Conservation (phyloP, 2,329 filamentous ascomycete genomes). For the Claviceps pusilla region DNA sequence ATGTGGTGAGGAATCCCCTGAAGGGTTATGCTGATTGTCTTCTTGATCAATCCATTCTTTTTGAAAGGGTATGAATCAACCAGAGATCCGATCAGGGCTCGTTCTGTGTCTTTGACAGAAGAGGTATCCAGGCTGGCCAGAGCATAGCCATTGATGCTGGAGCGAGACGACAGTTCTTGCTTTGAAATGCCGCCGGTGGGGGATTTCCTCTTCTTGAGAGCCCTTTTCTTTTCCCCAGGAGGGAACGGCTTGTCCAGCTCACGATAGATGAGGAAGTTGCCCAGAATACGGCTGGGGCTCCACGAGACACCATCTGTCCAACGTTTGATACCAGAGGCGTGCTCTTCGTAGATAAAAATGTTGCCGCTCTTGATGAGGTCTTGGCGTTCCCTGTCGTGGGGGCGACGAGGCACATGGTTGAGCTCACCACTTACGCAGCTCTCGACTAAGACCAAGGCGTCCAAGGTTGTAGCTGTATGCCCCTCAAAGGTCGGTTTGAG, state of each 20-base stretch:
- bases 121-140: conserved; percentile 1
- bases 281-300: conserved; percentile 76
- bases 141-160: conserved; percentile 6
- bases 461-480: conserved; percentile 51
- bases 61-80: conserved; percentile 88
- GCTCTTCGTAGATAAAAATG: conserved; percentile 85
- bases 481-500: conserved; percentile 53
- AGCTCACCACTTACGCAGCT: conserved; percentile 57
- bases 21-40: conserved; percentile 72
- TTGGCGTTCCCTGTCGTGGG: conserved; percentile 69
- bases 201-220: conserved; percentile 52
- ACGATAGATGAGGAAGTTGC: conserved; percentile 74
- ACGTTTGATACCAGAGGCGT: conserved; percentile 77
- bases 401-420: conserved; percentile 64
- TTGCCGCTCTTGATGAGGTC: conserved; percentile 69
- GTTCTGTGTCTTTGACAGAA: conserved; percentile 17
- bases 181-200: conserved; percentile 22
- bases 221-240: conserved; percentile 72
- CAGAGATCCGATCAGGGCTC: conserved; percentile 57
- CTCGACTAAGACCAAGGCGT: conserved; percentile 70
- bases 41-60: conserved; percentile 69
- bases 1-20: conserved; percentile 67
- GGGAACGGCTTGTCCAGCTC: conserved; percentile 66
- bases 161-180: conserved; percentile 12
- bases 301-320: conserved; percentile 89